Evolutionary conservation across 2,329 filamentous ascomycete genomes (phyloP).

Genomic region (Talaromyces albobiverticillius): DNA sequence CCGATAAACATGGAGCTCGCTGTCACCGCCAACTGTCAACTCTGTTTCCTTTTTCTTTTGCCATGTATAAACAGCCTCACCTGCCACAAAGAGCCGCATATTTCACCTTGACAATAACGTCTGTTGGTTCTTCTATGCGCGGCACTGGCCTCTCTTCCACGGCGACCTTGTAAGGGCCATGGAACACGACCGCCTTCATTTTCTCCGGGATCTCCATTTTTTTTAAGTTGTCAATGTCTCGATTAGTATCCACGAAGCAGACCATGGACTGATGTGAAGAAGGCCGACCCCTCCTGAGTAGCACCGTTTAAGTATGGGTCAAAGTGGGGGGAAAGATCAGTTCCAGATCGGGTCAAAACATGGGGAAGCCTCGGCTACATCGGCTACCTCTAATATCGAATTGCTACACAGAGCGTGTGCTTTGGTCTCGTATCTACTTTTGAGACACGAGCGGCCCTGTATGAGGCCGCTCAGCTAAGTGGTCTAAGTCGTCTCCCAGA

Average conservation of each 20-base stretch:
- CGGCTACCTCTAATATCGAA: background rate
- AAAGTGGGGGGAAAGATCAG: no score
- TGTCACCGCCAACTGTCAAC: background rate
- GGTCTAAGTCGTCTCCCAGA: background rate
- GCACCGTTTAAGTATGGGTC: background rate
- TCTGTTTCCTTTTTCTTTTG: background rate
- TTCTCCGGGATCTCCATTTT: slow-evolving; percentile 7
- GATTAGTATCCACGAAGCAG: background rate
- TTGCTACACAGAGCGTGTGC: no score
- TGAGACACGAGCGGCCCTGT: no score
- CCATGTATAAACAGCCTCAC: slow-evolving; percentile 47
- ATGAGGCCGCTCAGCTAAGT: no score
- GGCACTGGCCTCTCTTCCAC: slow-evolving; percentile 79
- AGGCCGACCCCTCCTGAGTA: no score
- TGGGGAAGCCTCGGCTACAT: background rate
- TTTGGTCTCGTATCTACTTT: no score
- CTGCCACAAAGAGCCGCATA: slow-evolving; percentile 85
- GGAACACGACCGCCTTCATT: slow-evolving; percentile 89
- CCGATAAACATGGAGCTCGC: slow-evolving; percentile 79
- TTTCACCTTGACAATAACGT: slow-evolving; percentile 79
- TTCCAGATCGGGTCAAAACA: no score
- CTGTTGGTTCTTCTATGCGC: slow-evolving; percentile 65
- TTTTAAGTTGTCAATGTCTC: background rate
- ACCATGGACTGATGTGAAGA: no score
- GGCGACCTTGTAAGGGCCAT: slow-evolving; percentile 70